Conservation (phyloP, 768 basidiomycete genomes). For the Hygrocybe coccinea region DNA sequence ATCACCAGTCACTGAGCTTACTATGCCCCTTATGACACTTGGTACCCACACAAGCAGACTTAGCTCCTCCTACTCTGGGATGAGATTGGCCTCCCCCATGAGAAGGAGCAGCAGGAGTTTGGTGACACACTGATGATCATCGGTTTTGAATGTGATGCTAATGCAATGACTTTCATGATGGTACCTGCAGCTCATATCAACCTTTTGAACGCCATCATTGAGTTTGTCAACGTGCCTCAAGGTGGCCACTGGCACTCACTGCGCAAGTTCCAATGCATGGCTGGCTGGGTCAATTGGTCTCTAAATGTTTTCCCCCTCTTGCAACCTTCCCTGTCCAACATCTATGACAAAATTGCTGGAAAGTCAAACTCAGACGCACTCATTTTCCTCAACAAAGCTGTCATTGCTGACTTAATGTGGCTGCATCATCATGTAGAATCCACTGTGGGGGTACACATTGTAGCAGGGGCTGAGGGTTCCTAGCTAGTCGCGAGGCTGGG, state of each 20-base stretch:
- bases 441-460: conserved; percentile 19
- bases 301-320: conserved; percentile 34
- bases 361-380: conserved; percentile 13
- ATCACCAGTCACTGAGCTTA: conserved; percentile 10
- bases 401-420: conserved; percentile 31
- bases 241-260: conserved; percentile 12
- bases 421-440: conserved; percentile 17
- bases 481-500: no score
- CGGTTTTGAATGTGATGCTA: conserved; percentile 36
- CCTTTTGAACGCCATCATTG: conserved; percentile 8
- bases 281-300: conserved; percentile 38
- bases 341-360: conserved; percentile 31
- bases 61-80: conserved; percentile 38
- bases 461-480: no score
- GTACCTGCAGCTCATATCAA: neutral
- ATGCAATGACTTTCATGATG: conserved; percentile 27
- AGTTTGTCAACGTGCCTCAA: neutral
- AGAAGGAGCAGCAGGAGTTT: conserved; percentile 36
- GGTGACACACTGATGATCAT: conserved; percentile 32
- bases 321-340: conserved; percentile 21
- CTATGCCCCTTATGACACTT: conserved; percentile 22
- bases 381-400: conserved; percentile 22
- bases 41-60: conserved; percentile 30
- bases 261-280: conserved; percentile 27
- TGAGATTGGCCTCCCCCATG: conserved; percentile 35